Conservation (phyloP, 768 basidiomycete species). For the Chlorophyllum brunneum region DNA sequence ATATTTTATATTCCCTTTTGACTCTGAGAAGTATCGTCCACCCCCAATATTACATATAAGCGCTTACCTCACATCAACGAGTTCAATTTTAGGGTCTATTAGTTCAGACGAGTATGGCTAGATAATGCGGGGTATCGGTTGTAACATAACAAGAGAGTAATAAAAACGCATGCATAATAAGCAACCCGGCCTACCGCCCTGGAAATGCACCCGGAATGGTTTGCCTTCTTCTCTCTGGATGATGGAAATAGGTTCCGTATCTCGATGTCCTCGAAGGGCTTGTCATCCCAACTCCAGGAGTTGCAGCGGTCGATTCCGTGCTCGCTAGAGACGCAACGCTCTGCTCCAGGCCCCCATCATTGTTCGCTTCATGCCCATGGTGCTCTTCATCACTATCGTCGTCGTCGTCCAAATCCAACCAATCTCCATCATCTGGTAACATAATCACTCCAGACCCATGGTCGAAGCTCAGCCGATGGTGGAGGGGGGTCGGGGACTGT, state of each 20-base stretch:
- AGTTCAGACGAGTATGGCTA: no score
- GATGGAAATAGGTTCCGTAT: slow-evolving; percentile 82
- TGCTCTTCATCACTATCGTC: neutral
- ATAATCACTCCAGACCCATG: slow-evolving; percentile 86
- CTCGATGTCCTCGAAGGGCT: slow-evolving; percentile 47
- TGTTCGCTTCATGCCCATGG: neutral
- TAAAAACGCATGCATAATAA: no score
- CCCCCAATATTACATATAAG: no score
- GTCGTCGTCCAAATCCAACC: slow-evolving; percentile 50
- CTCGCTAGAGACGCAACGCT: slow-evolving; percentile 24
- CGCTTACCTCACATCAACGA: no score
- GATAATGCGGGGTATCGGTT: no score
- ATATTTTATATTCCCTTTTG: no score
- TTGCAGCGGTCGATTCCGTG: slow-evolving; percentile 15
- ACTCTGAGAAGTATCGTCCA: no score
- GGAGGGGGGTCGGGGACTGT: slow-evolving; percentile 23
- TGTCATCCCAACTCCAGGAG: slow-evolving; percentile 14
- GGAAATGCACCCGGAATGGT: slow-evolving; percentile 63
- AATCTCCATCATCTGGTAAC: slow-evolving; percentile 72
- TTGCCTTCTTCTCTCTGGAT: slow-evolving; percentile 68
- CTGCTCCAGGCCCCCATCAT: slow-evolving; percentile 23
- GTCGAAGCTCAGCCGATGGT: slow-evolving; percentile 78
- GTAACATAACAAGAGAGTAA: no score
- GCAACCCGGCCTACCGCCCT: slow-evolving; percentile 10
- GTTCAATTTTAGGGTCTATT: no score